A percentile compares a stretch with the other conserved stretches of the same genome.
phyloP scores from a whole-genome alignment of 371 early-diverging fungal genomes.

The Conidiobolus coronatus region DNA sequence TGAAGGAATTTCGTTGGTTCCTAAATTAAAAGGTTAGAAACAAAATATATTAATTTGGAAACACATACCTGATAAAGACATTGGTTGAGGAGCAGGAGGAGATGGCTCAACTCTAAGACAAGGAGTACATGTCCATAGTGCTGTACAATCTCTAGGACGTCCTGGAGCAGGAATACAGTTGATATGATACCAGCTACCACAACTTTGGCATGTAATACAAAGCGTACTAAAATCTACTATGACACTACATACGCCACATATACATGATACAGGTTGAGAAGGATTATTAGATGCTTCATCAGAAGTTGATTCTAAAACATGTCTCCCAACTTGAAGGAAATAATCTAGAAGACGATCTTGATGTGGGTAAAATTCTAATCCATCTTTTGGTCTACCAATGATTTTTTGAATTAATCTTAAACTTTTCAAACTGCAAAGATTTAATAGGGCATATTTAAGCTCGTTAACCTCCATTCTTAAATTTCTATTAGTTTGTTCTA shows the following conservation, averaged over 20 bases:
- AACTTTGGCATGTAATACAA: not conserved
- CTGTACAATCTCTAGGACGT: constrained; percentile 1
- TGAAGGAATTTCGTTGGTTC: too few species aligned
- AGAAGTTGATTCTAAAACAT: not conserved
- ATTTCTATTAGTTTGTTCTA: constrained; percentile 2
- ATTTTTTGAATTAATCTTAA: constrained; percentile 2
- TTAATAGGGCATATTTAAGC: constrained; percentile 3
- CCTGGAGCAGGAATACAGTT: not conserved
- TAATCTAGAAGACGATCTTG: constrained; percentile 1
- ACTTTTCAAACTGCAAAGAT: constrained; percentile 1
- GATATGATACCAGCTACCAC: constrained; percentile 5
- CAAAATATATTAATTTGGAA: too few species aligned
- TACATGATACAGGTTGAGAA: constrained; percentile 1
- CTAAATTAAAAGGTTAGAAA: too few species aligned
- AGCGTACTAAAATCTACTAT: not conserved
- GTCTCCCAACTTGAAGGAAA: constrained; percentile 1
- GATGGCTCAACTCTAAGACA: not conserved
- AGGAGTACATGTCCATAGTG: not conserved
- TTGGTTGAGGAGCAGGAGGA: too few species aligned
- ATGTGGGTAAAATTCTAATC: constrained; percentile 4
- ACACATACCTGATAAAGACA: too few species aligned
- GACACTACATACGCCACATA: not conserved
- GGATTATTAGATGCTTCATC: not conserved
- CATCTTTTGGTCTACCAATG: constrained; percentile 3
- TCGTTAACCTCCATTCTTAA: constrained; percentile 2